Evolutionary conservation across 2,329 filamentous ascomycete genomes (phyloP), one percentile per base, ranked within the genome.

Genomic region (Didymella lethalis): DNA sequence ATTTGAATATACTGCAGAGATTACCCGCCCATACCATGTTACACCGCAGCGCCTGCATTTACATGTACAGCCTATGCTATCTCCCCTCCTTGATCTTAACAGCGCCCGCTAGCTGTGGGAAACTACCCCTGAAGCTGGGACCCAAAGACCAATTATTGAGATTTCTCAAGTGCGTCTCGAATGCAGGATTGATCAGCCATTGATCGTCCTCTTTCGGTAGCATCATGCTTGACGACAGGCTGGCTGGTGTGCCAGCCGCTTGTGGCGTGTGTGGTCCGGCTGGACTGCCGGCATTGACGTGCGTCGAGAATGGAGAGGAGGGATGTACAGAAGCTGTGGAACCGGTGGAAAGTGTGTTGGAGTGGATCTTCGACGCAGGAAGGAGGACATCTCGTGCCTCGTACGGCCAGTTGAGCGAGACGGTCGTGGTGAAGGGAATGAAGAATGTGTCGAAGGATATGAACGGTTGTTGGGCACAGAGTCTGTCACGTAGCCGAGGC

Each of bases 371-470:
- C 2, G 75, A 73, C n/a, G 73, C 83, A 0, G 84, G 81, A 26
- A 84, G 78, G 26, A 97, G 80, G 34, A 88, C 86, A 66, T 93
- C 89, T 0, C 85, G 86, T 0, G 87, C 84, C 55, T 91, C 88
- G 71, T 96, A 94, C 0, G 90, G 90, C 93, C 93, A 97, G 66
- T 93, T 95, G 16, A 97, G 76, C 26, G 84, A 87, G 25, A 97
- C 71, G 0, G 89, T 93, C 1, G 84, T 86, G 1, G 91, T 95
- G 75, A 88, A 96, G 0, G 91, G 90, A 18, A 94, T 85, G 74
- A 94, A 95, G 81, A 93, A 96, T 66, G 90, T 86, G 57, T 93
- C 89, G 69, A 96, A 94, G 0, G 85, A 81, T 55, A 88, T 88
- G 41, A 84, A 79, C 4, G 79, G 76, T 36, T 86, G 84, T 0